phyloP scores from a whole-genome alignment of 129 eudicot genomes.

The Lonicera japonica region DNA sequence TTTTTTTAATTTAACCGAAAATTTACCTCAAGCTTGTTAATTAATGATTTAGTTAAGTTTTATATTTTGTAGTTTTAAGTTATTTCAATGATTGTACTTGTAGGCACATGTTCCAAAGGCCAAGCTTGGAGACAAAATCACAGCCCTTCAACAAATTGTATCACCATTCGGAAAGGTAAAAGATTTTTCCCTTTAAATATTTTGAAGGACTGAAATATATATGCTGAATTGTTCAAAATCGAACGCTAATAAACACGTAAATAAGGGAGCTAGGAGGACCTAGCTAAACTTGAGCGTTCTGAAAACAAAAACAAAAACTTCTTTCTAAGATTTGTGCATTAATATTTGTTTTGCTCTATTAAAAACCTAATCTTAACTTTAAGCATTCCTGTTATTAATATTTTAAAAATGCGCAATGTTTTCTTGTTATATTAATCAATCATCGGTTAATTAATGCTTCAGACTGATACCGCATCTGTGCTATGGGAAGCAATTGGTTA shows the following conservation, averaged over 20 bases:
- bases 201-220: no score
- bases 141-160: conserved; percentile 61
- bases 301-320: no score
- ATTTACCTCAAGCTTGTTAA: not conserved
- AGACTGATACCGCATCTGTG: conserved; percentile 72
- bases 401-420: not conserved
- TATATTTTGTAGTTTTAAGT: not conserved
- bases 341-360: no score
- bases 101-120: conserved; percentile 50
- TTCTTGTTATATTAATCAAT: not conserved
- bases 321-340: no score
- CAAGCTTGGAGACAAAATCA: conserved; percentile 55
- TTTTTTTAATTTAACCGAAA: not conserved
- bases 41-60: not conserved
- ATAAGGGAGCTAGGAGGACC: no score
- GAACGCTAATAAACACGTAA: no score
- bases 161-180: conserved; percentile 64
- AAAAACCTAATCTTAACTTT: not conserved
- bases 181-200: no score
- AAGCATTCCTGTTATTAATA: no score
- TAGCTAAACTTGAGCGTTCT: no score
- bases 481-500: conserved; percentile 59
- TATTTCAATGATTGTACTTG: no score
- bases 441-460: conserved; percentile 14
- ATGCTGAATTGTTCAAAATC: no score